A percentile compares a stretch with the other conserved stretches of the same genome.
These are phyloP conservation scores for Porcisia deanei DNA, from an alignment of 208 protist species.

Conservation along the genomic window DNA sequence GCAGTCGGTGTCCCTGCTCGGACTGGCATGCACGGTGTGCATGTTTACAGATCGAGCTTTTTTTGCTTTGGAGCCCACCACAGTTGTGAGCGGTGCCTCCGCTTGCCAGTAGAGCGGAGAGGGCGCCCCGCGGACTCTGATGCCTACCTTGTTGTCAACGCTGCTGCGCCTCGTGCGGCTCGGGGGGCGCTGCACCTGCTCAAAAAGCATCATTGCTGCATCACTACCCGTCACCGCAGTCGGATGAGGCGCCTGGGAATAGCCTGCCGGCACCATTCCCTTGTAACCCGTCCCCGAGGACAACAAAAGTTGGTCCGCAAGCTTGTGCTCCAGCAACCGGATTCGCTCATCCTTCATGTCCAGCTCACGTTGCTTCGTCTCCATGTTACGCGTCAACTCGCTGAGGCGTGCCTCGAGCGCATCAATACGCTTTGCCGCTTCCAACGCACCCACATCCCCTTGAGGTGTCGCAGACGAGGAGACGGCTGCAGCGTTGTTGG, in stretches of 20 bases:
- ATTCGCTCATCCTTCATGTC: constrained; percentile 71
- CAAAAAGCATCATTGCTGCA: background rate
- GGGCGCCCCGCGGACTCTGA: background rate
- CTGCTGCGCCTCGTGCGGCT: background rate
- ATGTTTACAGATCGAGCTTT: constrained; percentile 7
- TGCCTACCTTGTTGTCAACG: background rate
- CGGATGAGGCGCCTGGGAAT: background rate
- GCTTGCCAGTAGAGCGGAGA: constrained; percentile 15
- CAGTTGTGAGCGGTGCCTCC: constrained; percentile 9
- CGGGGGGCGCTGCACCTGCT: constrained; percentile 4
- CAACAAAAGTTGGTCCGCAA: constrained; percentile 67
- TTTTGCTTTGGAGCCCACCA: constrained; percentile 1
- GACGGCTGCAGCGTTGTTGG: background rate
- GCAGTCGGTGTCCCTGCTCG: background rate
- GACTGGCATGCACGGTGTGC: background rate
- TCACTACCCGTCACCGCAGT: background rate
- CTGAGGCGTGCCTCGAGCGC: constrained; percentile 50
- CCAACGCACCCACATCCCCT: constrained; percentile 10
- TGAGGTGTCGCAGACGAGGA: constrained; percentile 1
- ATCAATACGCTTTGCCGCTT: constrained; percentile 18
- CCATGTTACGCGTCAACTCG: constrained; percentile 40
- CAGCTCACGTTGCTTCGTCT: constrained; percentile 44
- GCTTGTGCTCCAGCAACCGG: constrained; percentile 76
- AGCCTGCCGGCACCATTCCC: background rate
- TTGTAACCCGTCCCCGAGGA: constrained; percentile 18